Evolutionary conservation across 2,329 filamentous ascomycete genomes (phyloP).

Genomic region (Verticillium dahliae): DNA sequence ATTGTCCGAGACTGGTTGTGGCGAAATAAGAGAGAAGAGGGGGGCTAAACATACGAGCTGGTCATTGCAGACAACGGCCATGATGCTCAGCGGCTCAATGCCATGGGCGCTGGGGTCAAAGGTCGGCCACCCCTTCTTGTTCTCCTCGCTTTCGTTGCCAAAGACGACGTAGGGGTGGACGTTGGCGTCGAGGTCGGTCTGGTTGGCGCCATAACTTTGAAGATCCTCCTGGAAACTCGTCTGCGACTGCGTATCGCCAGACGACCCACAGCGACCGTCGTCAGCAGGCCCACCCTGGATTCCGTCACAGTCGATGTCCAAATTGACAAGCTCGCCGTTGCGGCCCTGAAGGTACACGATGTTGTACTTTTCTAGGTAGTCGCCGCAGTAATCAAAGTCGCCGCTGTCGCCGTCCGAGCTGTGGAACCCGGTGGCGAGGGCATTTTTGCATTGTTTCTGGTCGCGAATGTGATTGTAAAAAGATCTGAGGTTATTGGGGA

Average conservation of each 20-base stretch:
- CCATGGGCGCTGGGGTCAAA: constrained; percentile 29
- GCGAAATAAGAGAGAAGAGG: background rate
- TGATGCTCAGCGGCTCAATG: constrained; percentile 38
- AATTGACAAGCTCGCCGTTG: constrained; percentile 37
- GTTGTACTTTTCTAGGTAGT: constrained; percentile 29
- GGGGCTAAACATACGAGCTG: constrained; percentile 24
- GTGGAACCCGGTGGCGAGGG: constrained; percentile 32
- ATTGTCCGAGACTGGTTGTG: too few species aligned
- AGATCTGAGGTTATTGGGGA: constrained; percentile 32
- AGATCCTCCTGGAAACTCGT: constrained; percentile 40
- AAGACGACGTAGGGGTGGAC: constrained; percentile 43
- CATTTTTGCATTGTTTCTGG: constrained; percentile 28
- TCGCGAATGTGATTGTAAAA: constrained; percentile 33
- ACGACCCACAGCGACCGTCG: constrained; percentile 37
- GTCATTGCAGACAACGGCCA: constrained; percentile 41
- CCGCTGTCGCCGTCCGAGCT: constrained; percentile 27
- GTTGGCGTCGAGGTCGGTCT: constrained; percentile 33
- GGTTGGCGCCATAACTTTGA: constrained; percentile 25
- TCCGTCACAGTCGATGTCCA: constrained; percentile 56
- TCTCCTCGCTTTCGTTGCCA: constrained; percentile 29
- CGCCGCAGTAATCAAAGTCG: constrained; percentile 38
- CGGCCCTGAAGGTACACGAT: constrained; percentile 42
- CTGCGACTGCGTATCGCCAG: constrained; percentile 34
- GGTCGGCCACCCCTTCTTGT: constrained; percentile 16
- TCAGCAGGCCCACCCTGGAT: constrained; percentile 29